phyloP scores from a whole-genome alignment of 2,329 filamentous ascomycete genomes.

The Ascochyta koolunga region DNA sequence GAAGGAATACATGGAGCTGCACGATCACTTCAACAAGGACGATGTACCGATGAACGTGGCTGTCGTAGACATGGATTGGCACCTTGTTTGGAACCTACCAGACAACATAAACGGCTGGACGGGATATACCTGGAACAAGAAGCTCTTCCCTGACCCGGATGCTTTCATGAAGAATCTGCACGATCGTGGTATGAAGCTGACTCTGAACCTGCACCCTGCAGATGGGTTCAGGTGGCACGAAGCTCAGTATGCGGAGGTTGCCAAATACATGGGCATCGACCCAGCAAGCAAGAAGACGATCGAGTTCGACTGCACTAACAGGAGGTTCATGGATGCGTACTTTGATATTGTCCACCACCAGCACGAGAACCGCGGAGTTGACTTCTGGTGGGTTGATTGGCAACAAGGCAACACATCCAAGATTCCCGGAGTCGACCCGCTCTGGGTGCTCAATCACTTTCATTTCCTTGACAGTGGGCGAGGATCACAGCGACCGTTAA shows the following conservation, averaged over 20 bases:
- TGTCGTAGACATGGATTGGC: slow-evolving; percentile 72
- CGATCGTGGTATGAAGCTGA: slow-evolving; percentile 58
- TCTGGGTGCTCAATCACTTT: slow-evolving; percentile 71
- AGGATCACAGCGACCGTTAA: slow-evolving; percentile 55
- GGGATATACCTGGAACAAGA: slow-evolving; percentile 67
- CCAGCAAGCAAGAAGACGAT: slow-evolving; percentile 58
- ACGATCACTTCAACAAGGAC: slow-evolving; percentile 61
- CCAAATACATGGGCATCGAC: slow-evolving; percentile 59
- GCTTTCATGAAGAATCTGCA: slow-evolving; percentile 60
- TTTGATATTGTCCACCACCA: slow-evolving; percentile 62
- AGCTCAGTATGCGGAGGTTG: slow-evolving; percentile 62
- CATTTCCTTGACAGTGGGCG: slow-evolving; percentile 62
- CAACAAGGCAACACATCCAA: slow-evolving; percentile 65
- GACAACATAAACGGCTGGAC: slow-evolving; percentile 59
- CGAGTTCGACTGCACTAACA: slow-evolving; percentile 61
- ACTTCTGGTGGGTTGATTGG: slow-evolving; percentile 74
- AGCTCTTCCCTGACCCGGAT: slow-evolving; percentile 63
- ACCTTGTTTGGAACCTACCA: slow-evolving; percentile 55
- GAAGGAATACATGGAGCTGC: slow-evolving; percentile 62
- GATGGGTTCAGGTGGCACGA: slow-evolving; percentile 64
- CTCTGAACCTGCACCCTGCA: slow-evolving; percentile 68
- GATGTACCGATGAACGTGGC: slow-evolving; percentile 64
- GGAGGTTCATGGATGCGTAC: slow-evolving; percentile 63
- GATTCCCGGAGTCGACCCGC: slow-evolving; percentile 64
- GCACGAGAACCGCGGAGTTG: slow-evolving; percentile 62